Evolutionary conservation across 345 rosid genomes (phyloP).

Genomic region (Euclidium syriacum): DNA sequence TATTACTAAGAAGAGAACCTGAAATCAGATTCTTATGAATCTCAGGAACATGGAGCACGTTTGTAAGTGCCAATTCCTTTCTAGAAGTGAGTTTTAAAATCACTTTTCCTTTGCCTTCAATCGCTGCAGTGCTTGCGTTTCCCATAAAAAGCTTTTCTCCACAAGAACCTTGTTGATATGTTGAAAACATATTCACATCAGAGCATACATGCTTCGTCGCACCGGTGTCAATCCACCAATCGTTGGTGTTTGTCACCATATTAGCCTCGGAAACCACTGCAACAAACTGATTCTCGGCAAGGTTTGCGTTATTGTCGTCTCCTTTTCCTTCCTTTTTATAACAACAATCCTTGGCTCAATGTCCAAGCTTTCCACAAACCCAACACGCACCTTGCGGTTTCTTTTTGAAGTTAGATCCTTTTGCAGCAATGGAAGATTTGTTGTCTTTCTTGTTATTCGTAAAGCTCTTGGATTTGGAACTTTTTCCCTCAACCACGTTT

Average conservation of each 20-base stretch:
- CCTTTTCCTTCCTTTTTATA: background rate
- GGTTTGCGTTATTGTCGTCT: background rate
- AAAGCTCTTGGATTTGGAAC: too few species aligned
- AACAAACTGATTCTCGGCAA: background rate
- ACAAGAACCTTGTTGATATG: background rate
- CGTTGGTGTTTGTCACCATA: background rate
- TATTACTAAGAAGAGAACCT: background rate
- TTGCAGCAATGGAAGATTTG: too few species aligned
- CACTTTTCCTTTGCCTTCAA: background rate
- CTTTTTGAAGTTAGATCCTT: too few species aligned
- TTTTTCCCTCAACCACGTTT: too few species aligned
- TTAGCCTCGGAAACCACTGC: background rate
- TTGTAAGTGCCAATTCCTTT: background rate
- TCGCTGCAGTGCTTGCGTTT: background rate
- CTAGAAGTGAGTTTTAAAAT: background rate
- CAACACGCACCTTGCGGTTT: too few species aligned
- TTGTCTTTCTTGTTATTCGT: too few species aligned
- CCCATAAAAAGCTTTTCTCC: background rate
- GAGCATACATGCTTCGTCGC: background rate
- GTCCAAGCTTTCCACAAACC: background rate
- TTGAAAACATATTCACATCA: background rate
- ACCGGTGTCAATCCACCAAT: background rate
- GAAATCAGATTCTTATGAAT: background rate
- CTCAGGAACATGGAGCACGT: background rate
- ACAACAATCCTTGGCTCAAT: background rate